A percentile compares a stretch with the other conserved stretches of the same genome.
Evolutionary conservation across 2,329 filamentous ascomycete genomes (phyloP).

Genomic region (Pseudogymnoascus destructans): DNA sequence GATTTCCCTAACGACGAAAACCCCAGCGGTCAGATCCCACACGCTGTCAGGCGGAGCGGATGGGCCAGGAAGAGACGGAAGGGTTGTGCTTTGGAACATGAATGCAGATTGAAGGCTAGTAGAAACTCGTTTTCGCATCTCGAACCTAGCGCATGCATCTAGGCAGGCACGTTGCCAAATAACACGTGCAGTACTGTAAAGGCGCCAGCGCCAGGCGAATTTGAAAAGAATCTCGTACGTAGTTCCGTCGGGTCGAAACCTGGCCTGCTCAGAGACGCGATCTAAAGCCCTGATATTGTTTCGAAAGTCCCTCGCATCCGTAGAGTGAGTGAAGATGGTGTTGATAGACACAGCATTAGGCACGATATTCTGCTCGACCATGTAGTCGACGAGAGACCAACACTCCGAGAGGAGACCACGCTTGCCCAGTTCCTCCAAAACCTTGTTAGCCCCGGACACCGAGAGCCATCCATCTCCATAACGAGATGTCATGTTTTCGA

Average conservation of each 20-base stretch:
- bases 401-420: constrained; percentile 2
- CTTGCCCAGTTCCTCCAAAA: not conserved
- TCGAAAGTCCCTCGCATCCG: not conserved
- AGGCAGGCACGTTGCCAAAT: constrained; percentile 6
- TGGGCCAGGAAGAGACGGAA: not conserved
- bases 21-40: not conserved
- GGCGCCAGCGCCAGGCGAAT: not conserved
- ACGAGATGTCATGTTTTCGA: not conserved
- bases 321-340: not conserved
- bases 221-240: constrained; percentile 5
- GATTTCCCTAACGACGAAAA: not conserved
- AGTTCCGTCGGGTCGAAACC: not conserved
- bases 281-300: not conserved
- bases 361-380: not conserved
- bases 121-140: not conserved
- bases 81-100: not conserved
- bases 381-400: constrained; percentile 2
- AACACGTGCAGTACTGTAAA: constrained; percentile 2
- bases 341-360: not conserved
- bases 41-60: not conserved
- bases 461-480: constrained; percentile 1
- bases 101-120: not conserved
- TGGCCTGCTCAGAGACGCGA: not conserved
- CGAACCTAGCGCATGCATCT: not conserved
- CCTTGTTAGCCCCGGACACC: not conserved